Evolutionary conservation across 768 basidiomycete genomes (phyloP), one percentile per base, ranked within the genome.

Genomic region (Pulveroboletus ravenelii): DNA sequence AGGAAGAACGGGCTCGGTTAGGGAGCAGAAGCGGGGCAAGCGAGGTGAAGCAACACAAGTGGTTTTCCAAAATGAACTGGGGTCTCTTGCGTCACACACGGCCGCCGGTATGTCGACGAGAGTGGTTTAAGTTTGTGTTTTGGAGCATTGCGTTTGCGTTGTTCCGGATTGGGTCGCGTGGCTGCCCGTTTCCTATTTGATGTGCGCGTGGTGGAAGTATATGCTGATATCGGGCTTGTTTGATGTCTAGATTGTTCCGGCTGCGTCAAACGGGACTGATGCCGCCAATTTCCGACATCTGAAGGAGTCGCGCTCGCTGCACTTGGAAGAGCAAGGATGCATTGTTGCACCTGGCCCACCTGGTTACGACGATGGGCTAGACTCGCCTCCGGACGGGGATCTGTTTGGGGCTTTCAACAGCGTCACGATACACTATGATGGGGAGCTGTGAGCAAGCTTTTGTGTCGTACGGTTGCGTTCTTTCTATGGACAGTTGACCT

Each of bases 11-110:
- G 64, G 85, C 81, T 49, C 79, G 96, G 54, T 69, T 98, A 34
- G 96, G 96, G 40, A 92, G 91, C 69, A 85, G 80, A 70, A 92
- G 85, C 59, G 96, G 96, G 25, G 96, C 96, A 50, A 95, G 93
- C 65, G 96, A 99, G 71, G 93, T 99, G 61, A 99, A 98, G 74
- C 86, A 89, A 51, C 96, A 98, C 79, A 93, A 91, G 67, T 99
- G 96, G 96, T 99, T 99, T 74, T 74, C 76, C 27, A 93, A 92
- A 62, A 84, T 95, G 65, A 94, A 92, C 72, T 99, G 95, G 96
- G 96, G 95, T 20, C 75, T 99, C 49, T 72, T 99, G 65, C 79
- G 96, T 59, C 88, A 98, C 70, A 86, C 82, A 59, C 84, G 84
- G 64, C 96, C 96, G 47, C 96, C 96, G 73, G 91, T 94, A 70